Evolutionary conservation across 305 asterid species (phyloP), one percentile per base, ranked within the genome.

Genomic region (Rubia tinctorum): DNA sequence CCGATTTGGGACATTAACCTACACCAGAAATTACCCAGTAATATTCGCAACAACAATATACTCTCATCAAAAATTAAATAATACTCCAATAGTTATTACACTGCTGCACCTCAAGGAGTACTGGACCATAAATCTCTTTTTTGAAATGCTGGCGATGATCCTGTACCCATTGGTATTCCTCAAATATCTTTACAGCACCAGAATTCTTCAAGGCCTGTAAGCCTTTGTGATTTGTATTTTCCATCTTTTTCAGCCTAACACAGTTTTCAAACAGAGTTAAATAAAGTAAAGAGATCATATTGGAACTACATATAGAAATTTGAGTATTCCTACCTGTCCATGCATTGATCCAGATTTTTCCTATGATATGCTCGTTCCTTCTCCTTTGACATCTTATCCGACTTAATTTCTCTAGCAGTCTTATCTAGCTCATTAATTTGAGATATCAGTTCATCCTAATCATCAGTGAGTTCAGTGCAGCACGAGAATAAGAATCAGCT

Each of bases 161-260:
- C 83, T 87, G 89, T 60, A 94, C 99, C 98, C 96, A 94, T 65
- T 82, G 80, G 87, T 89, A 86, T 74, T 98, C 99, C 79, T 90
- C 96, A 82, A 86, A 87, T 77, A 94, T 94, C 89, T 77, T 92
- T 40, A 83, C 92, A 63, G 91, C 90, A 65, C 98, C 98, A 74
- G 87, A 83, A 71, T 64, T 90, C 69, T 60, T 86, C 79, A 94
- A 84, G 30, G 93, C 98, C 20, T 79, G 87, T 78, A 94, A 81
- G 59, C 92, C 86, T 80, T 92, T 92, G 75, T 85, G 87, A 83
- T 85, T 94, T 77, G 81, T 91, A 80, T 81, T 88, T 82, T 94
- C 94, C 98, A 94, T 87, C 60, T 85, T 90, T 75, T 74, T 83
- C 89, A 92, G 84, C 80, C 97, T 94, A 81, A 78, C 44, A 75